phyloP scores from a whole-genome alignment of 2,329 filamentous ascomycete species.

The Fusarium tanahbumbuense region DNA sequence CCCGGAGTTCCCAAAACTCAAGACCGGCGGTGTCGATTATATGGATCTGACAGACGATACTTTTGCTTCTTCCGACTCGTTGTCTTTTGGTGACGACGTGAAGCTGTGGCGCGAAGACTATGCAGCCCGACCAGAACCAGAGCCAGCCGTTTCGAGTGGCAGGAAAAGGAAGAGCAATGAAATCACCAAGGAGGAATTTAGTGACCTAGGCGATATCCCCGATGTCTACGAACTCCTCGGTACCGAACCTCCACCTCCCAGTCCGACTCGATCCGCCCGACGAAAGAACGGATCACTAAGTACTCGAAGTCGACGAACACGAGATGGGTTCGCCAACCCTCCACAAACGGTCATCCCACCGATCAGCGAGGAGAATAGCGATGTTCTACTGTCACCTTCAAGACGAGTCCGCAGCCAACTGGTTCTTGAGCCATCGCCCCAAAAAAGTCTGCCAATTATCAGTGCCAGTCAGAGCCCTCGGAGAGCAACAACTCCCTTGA shows the following conservation, averaged over 20 bases:
- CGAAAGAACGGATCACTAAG: conserved; percentile 37
- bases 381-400: conserved; percentile 46
- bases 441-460: conserved; percentile 3
- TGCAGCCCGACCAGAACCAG: conserved; percentile 54
- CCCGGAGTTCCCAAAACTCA: conserved; percentile 52
- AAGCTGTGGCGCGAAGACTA: conserved; percentile 59
- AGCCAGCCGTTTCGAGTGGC: conserved; percentile 53
- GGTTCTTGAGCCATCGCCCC: conserved; percentile 18
- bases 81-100: conserved; percentile 52
- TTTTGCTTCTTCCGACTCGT: conserved; percentile 50
- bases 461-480: conserved; percentile 11
- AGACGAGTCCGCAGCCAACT: conserved; percentile 35
- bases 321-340: conserved; percentile 21
- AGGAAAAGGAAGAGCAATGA: conserved; percentile 67
- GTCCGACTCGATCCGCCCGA: conserved; percentile 47
- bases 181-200: conserved; percentile 53
- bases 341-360: conserved; percentile 5
- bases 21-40: conserved; percentile 52
- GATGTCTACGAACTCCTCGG: conserved; percentile 64
- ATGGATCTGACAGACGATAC: conserved; percentile 57
- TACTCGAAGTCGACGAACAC: conserved; percentile 31
- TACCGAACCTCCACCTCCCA: conserved; percentile 53
- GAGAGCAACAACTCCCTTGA: conserved; percentile 13
- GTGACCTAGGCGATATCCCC: conserved; percentile 61
- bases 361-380: conserved; percentile 37